Conservation (phyloP, 179 eudicot genomes). For the Gypsophila paniculata region DNA sequence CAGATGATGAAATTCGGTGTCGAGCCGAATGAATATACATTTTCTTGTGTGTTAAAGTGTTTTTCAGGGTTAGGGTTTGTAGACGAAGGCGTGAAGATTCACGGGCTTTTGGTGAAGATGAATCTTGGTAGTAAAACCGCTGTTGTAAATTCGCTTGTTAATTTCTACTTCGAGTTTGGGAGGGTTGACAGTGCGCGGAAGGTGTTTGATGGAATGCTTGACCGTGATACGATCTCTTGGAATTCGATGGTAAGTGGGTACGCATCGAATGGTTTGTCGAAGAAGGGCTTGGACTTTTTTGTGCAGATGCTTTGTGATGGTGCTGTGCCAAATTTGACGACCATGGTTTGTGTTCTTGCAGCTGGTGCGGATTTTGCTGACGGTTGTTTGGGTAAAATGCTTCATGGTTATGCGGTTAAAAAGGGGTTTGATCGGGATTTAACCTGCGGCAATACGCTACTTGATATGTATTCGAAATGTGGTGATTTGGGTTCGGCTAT, state of each 20-base stretch:
- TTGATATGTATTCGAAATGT: constrained; percentile 68
- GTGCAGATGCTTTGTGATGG: constrained; percentile 41
- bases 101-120: constrained; percentile 45
- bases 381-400: constrained; percentile 43
- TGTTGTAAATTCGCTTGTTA: constrained; percentile 57
- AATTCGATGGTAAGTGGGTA: constrained; percentile 66
- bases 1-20: constrained; percentile 27
- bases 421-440: constrained; percentile 40
- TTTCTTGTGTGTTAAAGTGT: constrained; percentile 54
- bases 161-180: constrained; percentile 57
- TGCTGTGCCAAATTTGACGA: constrained; percentile 42
- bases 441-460: constrained; percentile 52
- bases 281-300: constrained; percentile 49
- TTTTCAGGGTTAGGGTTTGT: constrained; percentile 37
- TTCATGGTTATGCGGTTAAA: constrained; percentile 57
- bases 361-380: constrained; percentile 50
- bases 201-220: constrained; percentile 34
- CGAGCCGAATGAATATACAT: constrained; percentile 34
- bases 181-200: constrained; percentile 35
- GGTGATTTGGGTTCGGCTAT: constrained; percentile 41
- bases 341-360: constrained; percentile 50
- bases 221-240: constrained; percentile 45
- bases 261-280: constrained; percentile 48
- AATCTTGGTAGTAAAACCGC: constrained; percentile 37
- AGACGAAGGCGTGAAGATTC: constrained; percentile 38